These are phyloP conservation scores for Barnettozyma botsteinii DNA, from an alignment of 805 yeast genomes.

Conservation along the genomic window DNA sequence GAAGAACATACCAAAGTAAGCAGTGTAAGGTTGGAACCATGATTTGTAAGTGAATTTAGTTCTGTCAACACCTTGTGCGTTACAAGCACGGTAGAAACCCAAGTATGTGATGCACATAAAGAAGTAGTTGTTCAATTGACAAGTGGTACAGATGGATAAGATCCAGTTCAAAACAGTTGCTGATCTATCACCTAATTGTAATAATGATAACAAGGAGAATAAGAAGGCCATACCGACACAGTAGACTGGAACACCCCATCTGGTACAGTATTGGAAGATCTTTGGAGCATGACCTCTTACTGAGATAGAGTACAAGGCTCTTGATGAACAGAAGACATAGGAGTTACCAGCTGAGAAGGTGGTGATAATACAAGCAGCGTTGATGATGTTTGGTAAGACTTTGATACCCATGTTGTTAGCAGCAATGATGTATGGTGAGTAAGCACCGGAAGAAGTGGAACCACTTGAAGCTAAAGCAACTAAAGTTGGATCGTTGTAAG, in stretches of 20 bases:
- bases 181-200: constrained; percentile 53
- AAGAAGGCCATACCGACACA: constrained; percentile 49
- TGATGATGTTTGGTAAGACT: constrained; percentile 41
- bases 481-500: constrained; percentile 51
- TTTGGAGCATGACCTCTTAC: constrained; percentile 55
- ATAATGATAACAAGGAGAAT: constrained; percentile 56
- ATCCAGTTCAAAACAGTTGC: constrained; percentile 63
- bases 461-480: constrained; percentile 38
- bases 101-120: constrained; percentile 53
- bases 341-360: constrained; percentile 52
- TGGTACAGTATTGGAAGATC: constrained; percentile 51
- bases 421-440: constrained; percentile 53
- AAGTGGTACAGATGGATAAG: constrained; percentile 58
- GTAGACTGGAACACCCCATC: constrained; percentile 63
- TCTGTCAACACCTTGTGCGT: constrained; percentile 42
- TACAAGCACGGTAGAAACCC: constrained; percentile 56
- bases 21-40: constrained; percentile 56
- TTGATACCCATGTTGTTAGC: constrained; percentile 47
- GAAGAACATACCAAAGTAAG: constrained; percentile 40
- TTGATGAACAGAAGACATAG: constrained; percentile 50
- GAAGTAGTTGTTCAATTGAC: constrained; percentile 54
- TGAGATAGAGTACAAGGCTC: constrained; percentile 51
- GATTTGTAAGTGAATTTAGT: constrained; percentile 41
- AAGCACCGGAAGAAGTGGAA: constrained; percentile 36
- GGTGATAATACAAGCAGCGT: constrained; percentile 48